Base-by-base conservation (phyloP, 345 rosid species). In the Corymbia maculata region DNA sequence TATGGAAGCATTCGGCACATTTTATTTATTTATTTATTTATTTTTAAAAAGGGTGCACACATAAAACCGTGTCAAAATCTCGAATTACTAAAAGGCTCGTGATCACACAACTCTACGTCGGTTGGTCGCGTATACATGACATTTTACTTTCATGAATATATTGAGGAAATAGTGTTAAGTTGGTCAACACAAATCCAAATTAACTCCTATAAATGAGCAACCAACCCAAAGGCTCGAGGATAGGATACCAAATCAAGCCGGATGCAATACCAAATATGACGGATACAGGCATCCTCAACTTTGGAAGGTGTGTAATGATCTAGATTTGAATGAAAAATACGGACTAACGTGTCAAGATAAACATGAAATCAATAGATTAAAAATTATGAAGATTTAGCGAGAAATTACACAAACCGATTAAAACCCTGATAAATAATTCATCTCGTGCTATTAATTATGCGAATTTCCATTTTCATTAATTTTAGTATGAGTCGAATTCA, bases 321-420 rank as follows among this genome's bases (percentile, higher is more conserved):
- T 36, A 21, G 80, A 70, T 9, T 9, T 3, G 2, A 3, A 36
- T 10, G 26, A 9, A 21, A 42, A 28, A 10, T 9, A 12, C 14
- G 6, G 19, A 7, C 2, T 0, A 1, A 75, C 2, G 4, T 2
- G 2, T 19, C 13, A 11, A 5, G 22, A 19, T 75, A 36, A 19
- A 2, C 2, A 17, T 2, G 4, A 1, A 12, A 64, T 8, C 7
- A 0, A 0, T 64, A 0, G 36, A 64, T 2, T 28, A 17, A 17
- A 0, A 21, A 55, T 19, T 19, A 8, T 4, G n/a, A 4, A 70
- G 42, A 9, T 70, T 70, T 2, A 5, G 24, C 26, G 7, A 4
- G 7, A 42, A 32, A 32, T 17, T 9, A 9, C 3, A 13, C 5
- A 7, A 70, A 36, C 7, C 82, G 0, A 36, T 75, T 6, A 17